Conservation (phyloP, 176 grass and related monocot genomes). For the Carex scoparia region DNA sequence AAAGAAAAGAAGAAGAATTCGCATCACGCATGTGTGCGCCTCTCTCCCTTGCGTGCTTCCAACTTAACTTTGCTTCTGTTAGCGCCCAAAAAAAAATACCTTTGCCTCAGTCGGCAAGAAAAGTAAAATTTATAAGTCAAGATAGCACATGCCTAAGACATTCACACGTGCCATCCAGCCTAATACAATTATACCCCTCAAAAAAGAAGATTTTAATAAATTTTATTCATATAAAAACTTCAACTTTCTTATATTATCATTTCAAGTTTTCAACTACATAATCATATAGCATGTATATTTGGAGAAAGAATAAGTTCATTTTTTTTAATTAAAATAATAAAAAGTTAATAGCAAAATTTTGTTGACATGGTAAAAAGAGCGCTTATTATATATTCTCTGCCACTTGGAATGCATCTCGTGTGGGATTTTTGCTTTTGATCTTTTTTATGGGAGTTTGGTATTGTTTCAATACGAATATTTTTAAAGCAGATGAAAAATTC, state of each 20-base stretch:
- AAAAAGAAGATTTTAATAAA: neutral
- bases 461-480: neutral
- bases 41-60: neutral
- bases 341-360: neutral
- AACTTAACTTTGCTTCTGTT: neutral
- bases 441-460: neutral
- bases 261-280: neutral
- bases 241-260: neutral
- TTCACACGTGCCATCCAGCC: slow-evolving; percentile 48
- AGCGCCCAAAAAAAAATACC: neutral
- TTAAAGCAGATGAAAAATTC: neutral
- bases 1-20: neutral
- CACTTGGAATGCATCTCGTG: neutral
- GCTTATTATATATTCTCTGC: neutral
- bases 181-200: neutral
- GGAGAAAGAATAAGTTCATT: neutral
- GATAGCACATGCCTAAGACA: slow-evolving; percentile 33
- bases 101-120: neutral
- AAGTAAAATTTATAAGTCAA: slow-evolving; percentile 33
- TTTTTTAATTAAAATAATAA: neutral
- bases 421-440: neutral
- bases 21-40: slow-evolving; percentile 19
- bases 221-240: neutral
- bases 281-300: neutral
- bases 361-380: neutral